Evolutionary conservation across 2,329 filamentous ascomycete genomes (phyloP).

Genomic region (Fusarium agapanthi): DNA sequence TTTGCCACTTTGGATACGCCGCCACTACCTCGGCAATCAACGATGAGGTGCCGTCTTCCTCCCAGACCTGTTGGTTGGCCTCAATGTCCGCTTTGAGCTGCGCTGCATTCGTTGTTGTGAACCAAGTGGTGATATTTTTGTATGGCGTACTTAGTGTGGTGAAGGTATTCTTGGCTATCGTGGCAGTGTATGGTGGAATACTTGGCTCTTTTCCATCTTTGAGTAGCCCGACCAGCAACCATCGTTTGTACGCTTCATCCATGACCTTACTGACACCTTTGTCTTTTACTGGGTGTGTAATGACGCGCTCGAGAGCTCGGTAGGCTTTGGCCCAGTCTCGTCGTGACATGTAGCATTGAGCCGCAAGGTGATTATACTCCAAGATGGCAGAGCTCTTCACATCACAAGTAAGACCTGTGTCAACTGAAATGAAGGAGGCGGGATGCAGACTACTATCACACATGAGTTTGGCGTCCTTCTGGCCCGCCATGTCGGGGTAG

Average conservation of each 20-base stretch:
- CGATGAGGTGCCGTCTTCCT: conserved; percentile 75
- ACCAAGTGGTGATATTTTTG: conserved; percentile 72
- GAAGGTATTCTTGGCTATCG: conserved; percentile 64
- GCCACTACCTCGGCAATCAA: conserved; percentile 75
- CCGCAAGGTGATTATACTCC: conserved; percentile 72
- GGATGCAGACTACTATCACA: conserved; percentile 59
- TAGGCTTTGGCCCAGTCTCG: conserved; percentile 70
- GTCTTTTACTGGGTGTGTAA: conserved; percentile 73
- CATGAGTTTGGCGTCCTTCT: conserved; percentile 49
- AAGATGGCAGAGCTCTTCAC: conserved; percentile 65
- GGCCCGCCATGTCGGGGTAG: conserved; percentile 60
- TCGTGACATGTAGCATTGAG: conserved; percentile 69
- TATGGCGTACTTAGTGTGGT: conserved; percentile 73
- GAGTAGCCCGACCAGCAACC: conserved; percentile 80
- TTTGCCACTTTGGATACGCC: conserved; percentile 78
- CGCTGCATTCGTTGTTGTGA: conserved; percentile 63
- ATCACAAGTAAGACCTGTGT: conserved; percentile 64
- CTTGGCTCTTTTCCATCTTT: conserved; percentile 67
- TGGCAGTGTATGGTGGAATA: conserved; percentile 65
- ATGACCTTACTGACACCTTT: conserved; percentile 77
- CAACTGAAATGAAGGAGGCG: conserved; percentile 66
- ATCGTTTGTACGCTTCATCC: conserved; percentile 92
- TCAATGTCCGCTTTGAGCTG: conserved; percentile 72
- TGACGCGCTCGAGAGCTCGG: conserved; percentile 68
- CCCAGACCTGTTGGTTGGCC: conserved; percentile 66